phyloP scores from a whole-genome alignment of 1,284 basidiomycete genomes.

The Neonothopanus nambi region DNA sequence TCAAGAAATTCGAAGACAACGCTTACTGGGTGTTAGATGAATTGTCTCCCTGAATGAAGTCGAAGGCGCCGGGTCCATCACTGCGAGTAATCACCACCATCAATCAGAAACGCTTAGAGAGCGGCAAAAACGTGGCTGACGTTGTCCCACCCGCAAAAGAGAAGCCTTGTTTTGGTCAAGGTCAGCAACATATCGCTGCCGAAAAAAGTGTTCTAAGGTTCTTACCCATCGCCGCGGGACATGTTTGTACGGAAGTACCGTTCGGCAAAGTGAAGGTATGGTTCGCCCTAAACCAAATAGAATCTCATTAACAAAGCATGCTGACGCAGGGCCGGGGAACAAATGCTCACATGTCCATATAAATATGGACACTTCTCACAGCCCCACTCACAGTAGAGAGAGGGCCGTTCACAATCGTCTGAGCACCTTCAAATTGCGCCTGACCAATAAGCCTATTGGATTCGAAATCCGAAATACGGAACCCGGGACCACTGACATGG shows the following conservation, averaged over 20 bases:
- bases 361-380: constrained; percentile 67
- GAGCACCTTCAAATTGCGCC: constrained; percentile 65
- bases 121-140: constrained; percentile 39
- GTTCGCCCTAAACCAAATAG: constrained; percentile 46
- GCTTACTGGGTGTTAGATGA: constrained; percentile 54
- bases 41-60: constrained; percentile 80
- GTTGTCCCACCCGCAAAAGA: constrained; percentile 81
- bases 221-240: constrained; percentile 76
- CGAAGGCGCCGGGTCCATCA: constrained; percentile 81
- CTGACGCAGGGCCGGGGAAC: background rate
- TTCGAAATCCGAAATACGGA: constrained; percentile 69
- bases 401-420: constrained; percentile 54
- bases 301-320: background rate
- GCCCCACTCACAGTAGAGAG: constrained; percentile 51
- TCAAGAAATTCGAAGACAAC: no score
- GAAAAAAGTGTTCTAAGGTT: constrained; percentile 1
- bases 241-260: constrained; percentile 69
- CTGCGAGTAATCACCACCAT: constrained; percentile 31
- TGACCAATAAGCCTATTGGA: constrained; percentile 72
- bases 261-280: constrained; percentile 68
- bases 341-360: constrained; percentile 61
- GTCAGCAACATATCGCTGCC: constrained; percentile 7
- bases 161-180: constrained; percentile 44
- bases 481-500: constrained; percentile 66
- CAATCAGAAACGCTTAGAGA: background rate